Evolutionary conservation across 2,329 filamentous ascomycete genomes (phyloP).

Genomic region (Huntiella omanensis): DNA sequence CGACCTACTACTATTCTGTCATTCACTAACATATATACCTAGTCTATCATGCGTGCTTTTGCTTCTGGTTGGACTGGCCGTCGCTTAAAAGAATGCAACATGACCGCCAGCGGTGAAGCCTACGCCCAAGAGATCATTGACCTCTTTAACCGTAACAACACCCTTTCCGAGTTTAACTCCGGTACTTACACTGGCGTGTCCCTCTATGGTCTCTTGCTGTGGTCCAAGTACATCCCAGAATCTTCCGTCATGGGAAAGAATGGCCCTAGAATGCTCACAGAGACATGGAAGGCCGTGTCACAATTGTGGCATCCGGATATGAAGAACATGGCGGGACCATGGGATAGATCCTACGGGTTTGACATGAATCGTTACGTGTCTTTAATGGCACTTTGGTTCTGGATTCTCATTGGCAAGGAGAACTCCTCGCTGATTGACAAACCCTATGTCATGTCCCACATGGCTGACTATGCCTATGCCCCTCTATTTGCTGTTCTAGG

Average conservation of each 20-base stretch:
- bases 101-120: constrained; percentile 36
- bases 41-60: constrained; percentile 42
- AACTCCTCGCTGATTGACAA: constrained; percentile 20
- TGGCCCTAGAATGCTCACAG: constrained; percentile 29
- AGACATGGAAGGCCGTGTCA: constrained; percentile 33
- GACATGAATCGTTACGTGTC: constrained; percentile 42
- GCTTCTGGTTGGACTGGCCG: constrained; percentile 39
- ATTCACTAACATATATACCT: constrained; percentile 11
- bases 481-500: constrained; percentile 37
- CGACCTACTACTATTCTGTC: too few species aligned
- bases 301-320: constrained; percentile 38
- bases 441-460: constrained; percentile 37
- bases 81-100: constrained; percentile 33
- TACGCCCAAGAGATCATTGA: constrained; percentile 37
- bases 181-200: constrained; percentile 45
- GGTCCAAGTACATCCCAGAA: constrained; percentile 37
- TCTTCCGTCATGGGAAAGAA: constrained; percentile 34
- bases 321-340: constrained; percentile 43
- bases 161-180: constrained; percentile 43
- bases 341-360: constrained; percentile 44
- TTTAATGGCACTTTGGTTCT: constrained; percentile 38
- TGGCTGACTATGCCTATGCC: constrained; percentile 37
- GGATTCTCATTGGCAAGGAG: constrained; percentile 34
- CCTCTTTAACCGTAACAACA: constrained; percentile 35
- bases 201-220: constrained; percentile 37